A percentile compares a stretch with the other conserved stretches of the same genome.
Conservation (phyloP, 805 yeast genomes). For the Schwanniomyces vanrijiae region DNA sequence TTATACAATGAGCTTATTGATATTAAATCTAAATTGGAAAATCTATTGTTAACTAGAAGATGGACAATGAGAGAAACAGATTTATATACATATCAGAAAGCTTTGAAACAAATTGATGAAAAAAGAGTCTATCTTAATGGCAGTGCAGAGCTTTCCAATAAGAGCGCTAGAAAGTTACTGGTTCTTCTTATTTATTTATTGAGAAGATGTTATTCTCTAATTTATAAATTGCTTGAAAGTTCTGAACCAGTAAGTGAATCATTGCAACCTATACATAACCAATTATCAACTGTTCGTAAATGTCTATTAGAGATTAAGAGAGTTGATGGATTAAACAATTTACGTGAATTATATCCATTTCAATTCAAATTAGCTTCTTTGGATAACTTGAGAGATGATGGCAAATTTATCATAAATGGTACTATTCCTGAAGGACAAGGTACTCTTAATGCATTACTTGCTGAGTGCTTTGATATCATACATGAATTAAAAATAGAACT, state of each 20-base stretch:
- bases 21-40: slow-evolving; percentile 74
- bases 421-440: slow-evolving; percentile 99
- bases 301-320: slow-evolving; percentile 87
- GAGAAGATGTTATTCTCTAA: slow-evolving; percentile 87
- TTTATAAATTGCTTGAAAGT: slow-evolving; percentile 84
- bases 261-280: slow-evolving; percentile 90
- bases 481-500: slow-evolving; percentile 88
- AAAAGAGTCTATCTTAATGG: slow-evolving; percentile 49
- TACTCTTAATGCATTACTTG: slow-evolving; percentile 81
- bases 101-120: slow-evolving; percentile 72
- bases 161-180: slow-evolving; percentile 32
- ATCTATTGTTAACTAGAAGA: slow-evolving; percentile 84
- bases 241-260: slow-evolving; percentile 96
- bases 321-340: slow-evolving; percentile 85
- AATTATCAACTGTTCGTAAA: slow-evolving; percentile 84
- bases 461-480: slow-evolving; percentile 91
- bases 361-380: slow-evolving; percentile 90
- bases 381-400: slow-evolving; percentile 85
- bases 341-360: slow-evolving; percentile 91
- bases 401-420: slow-evolving; percentile 84
- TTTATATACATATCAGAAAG: slow-evolving; percentile 77
- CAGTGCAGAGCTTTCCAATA: slow-evolving; percentile 6
- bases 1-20: slow-evolving; percentile 64
- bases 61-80: slow-evolving; percentile 99
- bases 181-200: slow-evolving; percentile 68